A percentile compares a stretch with the other conserved stretches of the same genome.
phyloP scores from a whole-genome alignment of 768 basidiomycete species.

The Xerocomellus chrysenteron region DNA sequence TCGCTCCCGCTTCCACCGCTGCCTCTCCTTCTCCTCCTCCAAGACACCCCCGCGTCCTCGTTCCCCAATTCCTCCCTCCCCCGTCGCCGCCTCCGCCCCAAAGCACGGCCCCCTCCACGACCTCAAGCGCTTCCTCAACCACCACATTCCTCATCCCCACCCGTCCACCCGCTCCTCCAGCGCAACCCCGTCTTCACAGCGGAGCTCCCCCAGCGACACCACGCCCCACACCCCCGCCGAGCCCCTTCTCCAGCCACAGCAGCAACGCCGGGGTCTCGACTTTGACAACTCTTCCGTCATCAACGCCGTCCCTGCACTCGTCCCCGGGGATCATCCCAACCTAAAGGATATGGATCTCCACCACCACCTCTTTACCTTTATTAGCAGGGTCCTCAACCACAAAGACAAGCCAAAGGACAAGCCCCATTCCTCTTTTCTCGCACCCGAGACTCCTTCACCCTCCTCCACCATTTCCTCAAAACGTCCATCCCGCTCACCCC shows the following conservation, averaged over 20 bases:
- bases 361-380: conserved; percentile 31
- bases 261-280: conserved; percentile 35
- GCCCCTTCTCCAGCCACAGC: conserved; percentile 34
- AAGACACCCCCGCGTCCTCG: not conserved
- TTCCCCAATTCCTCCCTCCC: not conserved
- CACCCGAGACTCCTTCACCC: conserved; percentile 35
- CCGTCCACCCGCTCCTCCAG: conserved; percentile 18
- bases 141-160: conserved; percentile 70
- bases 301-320: conserved; percentile 31
- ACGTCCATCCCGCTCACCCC: conserved; percentile 29
- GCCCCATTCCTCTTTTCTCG: not conserved
- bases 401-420: conserved; percentile 27
- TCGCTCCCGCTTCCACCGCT: conserved; percentile 30
- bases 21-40: conserved; percentile 26
- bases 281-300: conserved; percentile 37
- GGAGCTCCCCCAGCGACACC: conserved; percentile 26
- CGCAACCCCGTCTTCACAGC: conserved; percentile 28
- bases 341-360: conserved; percentile 29
- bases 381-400: conserved; percentile 36
- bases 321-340: conserved; percentile 12
- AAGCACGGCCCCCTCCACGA: conserved; percentile 81
- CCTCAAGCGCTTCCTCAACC: conserved; percentile 92
- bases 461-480: conserved; percentile 25
- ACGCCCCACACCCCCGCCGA: conserved; percentile 29
- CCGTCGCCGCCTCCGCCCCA: conserved; percentile 12